Conservation (phyloP, 1,139 yeast genomes). For the Zygosaccharomyces sapae region DNA sequence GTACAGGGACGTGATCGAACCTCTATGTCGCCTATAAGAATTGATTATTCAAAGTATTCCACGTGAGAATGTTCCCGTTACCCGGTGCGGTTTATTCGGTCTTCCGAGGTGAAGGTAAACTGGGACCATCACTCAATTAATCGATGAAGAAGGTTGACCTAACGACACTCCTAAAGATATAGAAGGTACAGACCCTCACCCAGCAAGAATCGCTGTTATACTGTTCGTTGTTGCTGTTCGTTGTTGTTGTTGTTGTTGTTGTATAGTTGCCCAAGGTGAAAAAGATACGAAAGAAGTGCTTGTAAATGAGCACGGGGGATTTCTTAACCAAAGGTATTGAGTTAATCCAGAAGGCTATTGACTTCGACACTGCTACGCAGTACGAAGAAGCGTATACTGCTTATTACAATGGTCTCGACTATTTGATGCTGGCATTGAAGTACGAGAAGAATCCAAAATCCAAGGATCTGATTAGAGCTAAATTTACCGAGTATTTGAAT, state of each 20-base stretch:
- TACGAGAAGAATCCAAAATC: constrained; percentile 90
- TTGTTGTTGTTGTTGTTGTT: constrained; percentile 1
- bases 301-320: constrained; percentile 59
- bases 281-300: background rate
- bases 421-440: constrained; percentile 90
- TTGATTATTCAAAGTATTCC: constrained; percentile 32
- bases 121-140: too few relatives aligned
- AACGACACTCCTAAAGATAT: too few relatives aligned
- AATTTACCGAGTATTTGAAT: constrained; percentile 84
- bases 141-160: too few relatives aligned
- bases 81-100: constrained; percentile 9
- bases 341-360: constrained; percentile 91
- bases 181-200: too few relatives aligned
- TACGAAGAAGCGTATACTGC: constrained; percentile 93
- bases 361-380: constrained; percentile 84
- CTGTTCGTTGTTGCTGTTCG: background rate
- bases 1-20: constrained; percentile 17
- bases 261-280: background rate
- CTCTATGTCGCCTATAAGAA: constrained; percentile 32
- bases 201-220: background rate
- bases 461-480: constrained; percentile 81
- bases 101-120: background rate
- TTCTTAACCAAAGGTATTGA: constrained; percentile 91
- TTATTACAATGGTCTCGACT: constrained; percentile 90
- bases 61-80: constrained; percentile 14